Evolutionary conservation across 73 alveolate species (phyloP), one percentile per base, ranked within the genome.

Genomic region (Urostyla sp.): DNA sequence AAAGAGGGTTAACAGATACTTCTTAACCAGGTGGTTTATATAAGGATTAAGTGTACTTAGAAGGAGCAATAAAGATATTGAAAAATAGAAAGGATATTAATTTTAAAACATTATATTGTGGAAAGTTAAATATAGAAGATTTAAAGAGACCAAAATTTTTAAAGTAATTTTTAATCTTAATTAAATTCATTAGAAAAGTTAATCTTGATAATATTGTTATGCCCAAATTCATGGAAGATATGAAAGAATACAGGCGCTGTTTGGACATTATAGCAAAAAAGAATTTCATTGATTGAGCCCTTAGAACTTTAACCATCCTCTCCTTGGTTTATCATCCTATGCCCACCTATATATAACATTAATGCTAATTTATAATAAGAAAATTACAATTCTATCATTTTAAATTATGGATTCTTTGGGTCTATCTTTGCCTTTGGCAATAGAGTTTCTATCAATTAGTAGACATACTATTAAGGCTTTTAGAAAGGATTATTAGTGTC

Each of bases 1-100:
- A 93, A 59, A 66, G 98, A 61, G 98, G 98, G 27, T 43, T 91
- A 26, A 66, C 87, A 38, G 97, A 93, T 78, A 91, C 98, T 0
- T 44, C 89, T 49, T 51, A 90, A 60, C 92, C 91, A 31, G 94
- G 96, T 2, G 98, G 98, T 10, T 57, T 88, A 52, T 90, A 93
- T 38, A 93, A 93, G 76, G 98, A 93, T 78, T 67, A 93, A 48
- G 94, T 90, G 4, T 93, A 93, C 56, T 67, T 93, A 24, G 91
- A 85, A 34, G 98, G 98, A 18, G 96, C 96, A 0, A 81, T 91
- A 0, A 90, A 91, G 76, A 66, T 93, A 28, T 76, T 93, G 0
- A 83, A 76, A 43, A 49, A 78, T 34, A 74, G 95, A 49, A 63
- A 72, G 3, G 59, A 83, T 59, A 69, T 90, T 26, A 90, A 93